Evolutionary conservation across 805 yeast species (phyloP).

Genomic region (Cyberlindnera meyerae): DNA sequence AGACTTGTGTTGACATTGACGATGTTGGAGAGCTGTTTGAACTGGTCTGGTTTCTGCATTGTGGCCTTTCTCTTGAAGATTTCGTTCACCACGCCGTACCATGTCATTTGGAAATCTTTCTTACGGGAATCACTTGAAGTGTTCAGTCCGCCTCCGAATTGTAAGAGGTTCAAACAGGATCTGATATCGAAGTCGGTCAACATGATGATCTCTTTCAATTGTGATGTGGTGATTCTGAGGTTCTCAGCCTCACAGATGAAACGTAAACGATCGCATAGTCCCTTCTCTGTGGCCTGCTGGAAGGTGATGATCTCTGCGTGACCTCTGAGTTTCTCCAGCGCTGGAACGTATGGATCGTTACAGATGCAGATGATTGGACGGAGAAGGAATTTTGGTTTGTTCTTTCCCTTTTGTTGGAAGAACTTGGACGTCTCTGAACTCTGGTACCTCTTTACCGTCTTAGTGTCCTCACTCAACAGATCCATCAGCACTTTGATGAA

Average conservation of each 20-base stretch:
- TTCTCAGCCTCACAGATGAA: slow-evolving; percentile 54
- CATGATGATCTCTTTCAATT: slow-evolving; percentile 61
- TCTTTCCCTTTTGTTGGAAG: slow-evolving; percentile 28
- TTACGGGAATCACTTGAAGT: slow-evolving; percentile 24
- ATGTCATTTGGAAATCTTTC: slow-evolving; percentile 60
- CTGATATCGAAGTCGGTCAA: slow-evolving; percentile 79
- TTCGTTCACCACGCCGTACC: slow-evolving; percentile 61
- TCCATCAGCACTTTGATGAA: slow-evolving; percentile 56
- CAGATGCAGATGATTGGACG: slow-evolving; percentile 92
- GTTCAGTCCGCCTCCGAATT: slow-evolving; percentile 40
- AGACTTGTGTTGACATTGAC: slow-evolving; percentile 44
- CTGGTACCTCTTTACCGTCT: slow-evolving; percentile 38
- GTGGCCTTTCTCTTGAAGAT: slow-evolving; percentile 53
- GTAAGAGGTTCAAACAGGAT: slow-evolving; percentile 78
- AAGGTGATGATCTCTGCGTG: slow-evolving; percentile 68
- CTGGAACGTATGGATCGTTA: slow-evolving; percentile 75
- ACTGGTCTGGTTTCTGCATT: slow-evolving; percentile 41
- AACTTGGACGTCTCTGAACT: slow-evolving; percentile 22
- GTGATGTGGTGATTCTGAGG: slow-evolving; percentile 41
- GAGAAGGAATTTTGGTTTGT: slow-evolving; percentile 41
- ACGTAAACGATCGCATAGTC: slow-evolving; percentile 42
- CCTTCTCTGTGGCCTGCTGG: slow-evolving; percentile 48
- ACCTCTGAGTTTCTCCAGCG: slow-evolving; percentile 70
- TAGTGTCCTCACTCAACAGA: slow-evolving; percentile 51
- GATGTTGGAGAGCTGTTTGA: slow-evolving; percentile 40